Evolutionary conservation across 805 yeast genomes (phyloP).

Genomic region (Metschnikowia shivogae): DNA sequence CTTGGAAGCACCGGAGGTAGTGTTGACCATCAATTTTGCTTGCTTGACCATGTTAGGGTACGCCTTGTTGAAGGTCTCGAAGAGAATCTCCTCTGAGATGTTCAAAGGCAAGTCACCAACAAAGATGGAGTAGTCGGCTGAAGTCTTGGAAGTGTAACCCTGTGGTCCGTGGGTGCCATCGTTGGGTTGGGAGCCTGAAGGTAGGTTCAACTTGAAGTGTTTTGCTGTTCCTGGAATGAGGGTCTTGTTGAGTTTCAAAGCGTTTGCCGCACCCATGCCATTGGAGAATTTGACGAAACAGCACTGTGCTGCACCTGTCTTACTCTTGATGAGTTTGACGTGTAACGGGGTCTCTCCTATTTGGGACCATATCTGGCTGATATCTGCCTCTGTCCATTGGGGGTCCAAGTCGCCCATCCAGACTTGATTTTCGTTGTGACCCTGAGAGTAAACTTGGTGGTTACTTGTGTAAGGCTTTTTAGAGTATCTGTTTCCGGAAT

Average conservation of each 20-base stretch:
- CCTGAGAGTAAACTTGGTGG: constrained; percentile 17
- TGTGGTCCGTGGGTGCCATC: not conserved
- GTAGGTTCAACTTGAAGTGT: constrained; percentile 74
- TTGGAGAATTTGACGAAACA: constrained; percentile 76
- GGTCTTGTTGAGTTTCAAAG: constrained; percentile 63
- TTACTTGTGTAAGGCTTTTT: constrained; percentile 9
- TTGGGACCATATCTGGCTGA: constrained; percentile 64
- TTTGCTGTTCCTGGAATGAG: constrained; percentile 60
- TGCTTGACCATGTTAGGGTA: constrained; percentile 67
- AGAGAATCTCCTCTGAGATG: constrained; percentile 61
- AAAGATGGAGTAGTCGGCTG: constrained; percentile 60
- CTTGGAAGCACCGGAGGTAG: constrained; percentile 61
- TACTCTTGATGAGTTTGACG: constrained; percentile 72
- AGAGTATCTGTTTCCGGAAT: not conserved
- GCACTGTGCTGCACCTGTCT: constrained; percentile 44
- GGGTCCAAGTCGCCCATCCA: constrained; percentile 95
- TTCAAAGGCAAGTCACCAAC: constrained; percentile 82
- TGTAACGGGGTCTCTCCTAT: constrained; percentile 57
- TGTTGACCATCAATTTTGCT: constrained; percentile 77
- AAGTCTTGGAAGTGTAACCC: not conserved
- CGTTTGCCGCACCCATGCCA: constrained; percentile 57
- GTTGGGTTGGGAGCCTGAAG: constrained; percentile 42
- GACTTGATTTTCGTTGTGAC: constrained; percentile 34
- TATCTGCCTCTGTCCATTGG: constrained; percentile 69
- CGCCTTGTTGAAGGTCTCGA: constrained; percentile 61